phyloP scores from a whole-genome alignment of 805 yeast species.

The Jamesozyma hellenica region DNA sequence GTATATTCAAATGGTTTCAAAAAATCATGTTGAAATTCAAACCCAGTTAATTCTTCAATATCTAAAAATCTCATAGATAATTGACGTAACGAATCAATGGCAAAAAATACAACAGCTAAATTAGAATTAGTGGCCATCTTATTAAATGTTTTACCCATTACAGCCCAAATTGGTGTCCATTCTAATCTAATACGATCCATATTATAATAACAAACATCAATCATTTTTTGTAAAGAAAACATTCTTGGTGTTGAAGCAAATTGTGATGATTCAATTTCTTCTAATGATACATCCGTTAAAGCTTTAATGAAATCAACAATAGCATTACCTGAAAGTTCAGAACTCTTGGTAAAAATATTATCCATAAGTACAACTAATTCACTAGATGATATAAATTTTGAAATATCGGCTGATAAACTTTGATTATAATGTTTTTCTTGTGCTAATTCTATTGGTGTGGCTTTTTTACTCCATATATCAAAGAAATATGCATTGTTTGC shows the following conservation, averaged over 20 bases:
- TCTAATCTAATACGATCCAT: conserved; percentile 93
- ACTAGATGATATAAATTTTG: conserved; percentile 48
- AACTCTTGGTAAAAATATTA: conserved; percentile 74
- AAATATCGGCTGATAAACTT: conserved; percentile 48
- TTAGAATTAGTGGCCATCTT: conserved; percentile 75
- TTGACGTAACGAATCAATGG: conserved; percentile 89
- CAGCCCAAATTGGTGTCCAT: conserved; percentile 93
- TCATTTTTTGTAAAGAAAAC: conserved; percentile 88
- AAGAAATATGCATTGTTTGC: conserved; percentile 38
- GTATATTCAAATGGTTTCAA: conserved; percentile 82
- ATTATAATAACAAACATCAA: conserved; percentile 94
- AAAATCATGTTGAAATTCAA: conserved; percentile 91
- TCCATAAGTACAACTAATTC: conserved; percentile 76
- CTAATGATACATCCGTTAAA: conserved; percentile 73
- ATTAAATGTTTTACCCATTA: conserved; percentile 84
- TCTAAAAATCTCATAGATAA: conserved; percentile 85
- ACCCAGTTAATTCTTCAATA: conserved; percentile 88
- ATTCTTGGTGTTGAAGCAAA: conserved; percentile 76
- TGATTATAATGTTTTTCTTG: conserved; percentile 64
- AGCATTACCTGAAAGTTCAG: conserved; percentile 69
- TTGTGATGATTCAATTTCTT: conserved; percentile 84
- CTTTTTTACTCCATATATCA: conserved; percentile 44
- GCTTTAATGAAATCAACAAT: conserved; percentile 83
- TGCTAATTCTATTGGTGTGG: conserved; percentile 56
- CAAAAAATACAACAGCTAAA: conserved; percentile 71